Conservation (phyloP, 805 yeast species). For the Middelhovenomyces tepae region DNA sequence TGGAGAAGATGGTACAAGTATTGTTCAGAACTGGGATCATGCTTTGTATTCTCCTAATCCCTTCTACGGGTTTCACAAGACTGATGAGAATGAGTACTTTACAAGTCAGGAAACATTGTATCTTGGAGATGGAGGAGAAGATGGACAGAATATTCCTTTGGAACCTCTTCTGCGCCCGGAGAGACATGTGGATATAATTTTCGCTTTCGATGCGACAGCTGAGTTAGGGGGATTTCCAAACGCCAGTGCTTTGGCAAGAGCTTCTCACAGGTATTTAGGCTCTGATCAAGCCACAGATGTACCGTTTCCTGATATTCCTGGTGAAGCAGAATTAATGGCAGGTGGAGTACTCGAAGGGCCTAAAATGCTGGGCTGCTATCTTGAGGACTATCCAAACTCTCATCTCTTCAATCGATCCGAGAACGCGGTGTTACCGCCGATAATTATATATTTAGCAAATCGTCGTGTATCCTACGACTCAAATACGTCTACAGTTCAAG, state of each 20-base stretch:
- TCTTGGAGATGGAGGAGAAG: slow-evolving; percentile 77
- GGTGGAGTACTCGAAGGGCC: slow-evolving; percentile 36
- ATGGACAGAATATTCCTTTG: slow-evolving; percentile 62
- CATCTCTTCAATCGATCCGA: slow-evolving; percentile 28
- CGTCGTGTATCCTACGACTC: slow-evolving; percentile 54
- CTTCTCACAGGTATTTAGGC: slow-evolving; percentile 21
- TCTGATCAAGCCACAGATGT: slow-evolving; percentile 15
- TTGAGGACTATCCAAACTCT: slow-evolving; percentile 46
- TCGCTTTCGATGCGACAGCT: slow-evolving; percentile 37
- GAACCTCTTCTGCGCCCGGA: slow-evolving; percentile 55
- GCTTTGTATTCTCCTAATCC: slow-evolving; percentile 73
- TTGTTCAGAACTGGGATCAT: slow-evolving; percentile 44
- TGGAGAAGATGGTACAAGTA: slow-evolving; percentile 17
- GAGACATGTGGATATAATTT: slow-evolving; percentile 51
- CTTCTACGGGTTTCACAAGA: slow-evolving; percentile 30
- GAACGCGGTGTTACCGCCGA: slow-evolving; percentile 53
- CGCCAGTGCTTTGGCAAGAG: slow-evolving; percentile 23
- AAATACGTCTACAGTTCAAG: slow-evolving; percentile 64
- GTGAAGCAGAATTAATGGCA: slow-evolving; percentile 19
- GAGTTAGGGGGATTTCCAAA: slow-evolving; percentile 22
- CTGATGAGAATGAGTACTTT: slow-evolving; percentile 3
- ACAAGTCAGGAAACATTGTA: slow-evolving; percentile 31
- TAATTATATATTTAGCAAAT: slow-evolving; percentile 70
- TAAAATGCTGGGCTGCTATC: slow-evolving; percentile 71
- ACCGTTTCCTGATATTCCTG: slow-evolving; percentile 22